phyloP scores from a whole-genome alignment of 305 asterid genomes.

The Coffea humblotiana region DNA sequence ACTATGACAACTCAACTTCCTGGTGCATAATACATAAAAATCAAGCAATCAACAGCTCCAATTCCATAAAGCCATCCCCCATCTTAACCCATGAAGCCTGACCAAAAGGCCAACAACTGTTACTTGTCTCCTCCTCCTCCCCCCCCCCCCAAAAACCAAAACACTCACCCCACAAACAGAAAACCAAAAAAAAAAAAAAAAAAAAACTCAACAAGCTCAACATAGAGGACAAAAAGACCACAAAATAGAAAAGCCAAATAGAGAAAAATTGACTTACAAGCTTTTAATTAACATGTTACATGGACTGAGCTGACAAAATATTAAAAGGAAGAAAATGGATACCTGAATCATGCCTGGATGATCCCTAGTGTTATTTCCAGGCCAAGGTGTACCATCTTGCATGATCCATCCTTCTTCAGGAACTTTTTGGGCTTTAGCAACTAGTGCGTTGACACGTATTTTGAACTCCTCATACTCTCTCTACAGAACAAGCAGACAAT shows the following conservation, averaged over 20 bases:
- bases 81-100: background rate
- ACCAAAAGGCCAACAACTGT: background rate
- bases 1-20: background rate
- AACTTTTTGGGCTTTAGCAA: slow-evolving; percentile 87
- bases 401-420: slow-evolving; percentile 99
- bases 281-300: background rate
- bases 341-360: slow-evolving; percentile 99
- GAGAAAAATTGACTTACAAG: background rate
- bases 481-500: slow-evolving; percentile 40
- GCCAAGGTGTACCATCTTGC: slow-evolving; percentile 99
- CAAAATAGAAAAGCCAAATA: background rate
- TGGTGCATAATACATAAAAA: background rate
- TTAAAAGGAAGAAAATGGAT: slow-evolving; percentile 16
- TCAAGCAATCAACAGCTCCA: background rate
- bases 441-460: slow-evolving; percentile 81
- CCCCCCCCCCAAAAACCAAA: too few relatives aligned
- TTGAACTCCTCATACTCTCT: slow-evolving; percentile 99
- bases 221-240: background rate
- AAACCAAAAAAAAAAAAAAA: too few relatives aligned
- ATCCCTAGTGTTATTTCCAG: slow-evolving; percentile 97
- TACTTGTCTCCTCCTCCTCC: background rate
- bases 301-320: background rate
- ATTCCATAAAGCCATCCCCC: background rate
- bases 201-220: too few relatives aligned
- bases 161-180: too few relatives aligned